Percentiles rank a stretch among this genome's conserved stretches.
These are phyloP conservation scores for Macrotyloma uniflorum DNA, from an alignment of 306 rosid species.

Conservation along the genomic window DNA sequence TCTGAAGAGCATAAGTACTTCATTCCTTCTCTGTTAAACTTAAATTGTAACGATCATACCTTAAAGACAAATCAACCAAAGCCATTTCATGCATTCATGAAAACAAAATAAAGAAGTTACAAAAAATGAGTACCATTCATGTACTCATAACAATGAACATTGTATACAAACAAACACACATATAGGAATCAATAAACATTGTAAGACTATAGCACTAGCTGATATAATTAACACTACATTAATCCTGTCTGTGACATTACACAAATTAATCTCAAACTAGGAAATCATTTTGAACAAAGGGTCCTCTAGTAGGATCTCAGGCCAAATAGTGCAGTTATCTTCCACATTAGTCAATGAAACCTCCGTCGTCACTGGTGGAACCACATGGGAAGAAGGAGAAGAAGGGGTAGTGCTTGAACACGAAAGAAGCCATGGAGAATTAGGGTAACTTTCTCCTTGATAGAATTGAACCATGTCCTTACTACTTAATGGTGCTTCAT, in stretches of 20 bases:
- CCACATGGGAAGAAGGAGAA: slow-evolving; percentile 48
- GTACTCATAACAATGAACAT: slow-evolving; percentile 1
- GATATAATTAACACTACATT: not conserved
- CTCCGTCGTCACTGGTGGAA: slow-evolving; percentile 27
- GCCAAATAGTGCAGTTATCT: slow-evolving; percentile 61
- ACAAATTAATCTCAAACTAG: slow-evolving; percentile 29
- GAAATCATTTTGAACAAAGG: slow-evolving; percentile 56
- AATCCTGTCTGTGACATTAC: not conserved
- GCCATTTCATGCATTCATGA: not conserved
- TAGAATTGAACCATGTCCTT: slow-evolving; percentile 34
- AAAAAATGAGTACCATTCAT: not conserved
- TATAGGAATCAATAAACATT: not conserved
- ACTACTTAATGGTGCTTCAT: slow-evolving; percentile 12
- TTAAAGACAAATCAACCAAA: not conserved
- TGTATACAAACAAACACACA: slow-evolving; percentile 5
- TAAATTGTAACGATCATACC: not conserved
- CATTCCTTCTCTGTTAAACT: not conserved
- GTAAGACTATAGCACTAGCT: not conserved
- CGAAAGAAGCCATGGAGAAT: slow-evolving; percentile 57
- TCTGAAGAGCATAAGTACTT: not conserved
- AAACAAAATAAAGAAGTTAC: not conserved
- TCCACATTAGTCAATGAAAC: slow-evolving; percentile 35
- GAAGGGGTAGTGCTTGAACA: slow-evolving; percentile 49
- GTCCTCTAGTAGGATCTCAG: slow-evolving; percentile 67
- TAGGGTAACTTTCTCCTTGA: slow-evolving; percentile 42